Evolutionary conservation across 306 rosid genomes (phyloP).

Genomic region (Rosa lucieae): DNA sequence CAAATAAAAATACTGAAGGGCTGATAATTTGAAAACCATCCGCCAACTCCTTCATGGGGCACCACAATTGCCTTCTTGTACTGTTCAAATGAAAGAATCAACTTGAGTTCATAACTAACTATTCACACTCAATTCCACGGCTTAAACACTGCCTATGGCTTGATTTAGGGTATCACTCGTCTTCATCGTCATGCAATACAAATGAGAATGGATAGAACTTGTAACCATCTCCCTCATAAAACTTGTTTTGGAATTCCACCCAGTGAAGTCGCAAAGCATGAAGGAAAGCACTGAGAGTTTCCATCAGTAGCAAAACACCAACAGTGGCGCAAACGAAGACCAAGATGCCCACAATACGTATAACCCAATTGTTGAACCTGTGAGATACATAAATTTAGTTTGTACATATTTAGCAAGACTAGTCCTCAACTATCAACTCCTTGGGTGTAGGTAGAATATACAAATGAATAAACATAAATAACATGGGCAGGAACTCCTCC

Average conservation of each 20-base stretch:
- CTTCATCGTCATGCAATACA: conserved; percentile 50
- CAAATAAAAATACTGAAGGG: conserved; percentile 38
- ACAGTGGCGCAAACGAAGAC: conserved; percentile 79
- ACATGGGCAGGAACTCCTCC: not conserved
- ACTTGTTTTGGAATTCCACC: conserved; percentile 97
- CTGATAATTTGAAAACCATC: conserved; percentile 33
- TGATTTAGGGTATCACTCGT: conserved; percentile 41
- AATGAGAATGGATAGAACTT: conserved; percentile 81
- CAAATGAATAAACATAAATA: not conserved
- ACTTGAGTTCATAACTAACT: conserved; percentile 44
- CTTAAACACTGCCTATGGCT: conserved; percentile 17
- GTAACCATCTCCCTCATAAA: conserved; percentile 90
- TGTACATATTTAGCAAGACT: not conserved
- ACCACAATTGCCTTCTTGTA: conserved; percentile 26
- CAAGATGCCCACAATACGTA: conserved; percentile 66
- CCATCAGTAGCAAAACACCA: conserved; percentile 87
- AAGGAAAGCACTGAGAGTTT: conserved; percentile 92
- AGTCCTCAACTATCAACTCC: not conserved
- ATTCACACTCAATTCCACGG: conserved; percentile 39
- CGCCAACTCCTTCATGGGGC: conserved; percentile 30
- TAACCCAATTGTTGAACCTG: conserved; percentile 70
- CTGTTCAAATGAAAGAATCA: conserved; percentile 63
- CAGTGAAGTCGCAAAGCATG: conserved; percentile 97
- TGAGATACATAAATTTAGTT: conserved; percentile 11
- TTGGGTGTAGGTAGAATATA: conserved; percentile 7